These are phyloP conservation scores for Giardia muris DNA, from an alignment of 208 protist genomes.

Conservation along the genomic window DNA sequence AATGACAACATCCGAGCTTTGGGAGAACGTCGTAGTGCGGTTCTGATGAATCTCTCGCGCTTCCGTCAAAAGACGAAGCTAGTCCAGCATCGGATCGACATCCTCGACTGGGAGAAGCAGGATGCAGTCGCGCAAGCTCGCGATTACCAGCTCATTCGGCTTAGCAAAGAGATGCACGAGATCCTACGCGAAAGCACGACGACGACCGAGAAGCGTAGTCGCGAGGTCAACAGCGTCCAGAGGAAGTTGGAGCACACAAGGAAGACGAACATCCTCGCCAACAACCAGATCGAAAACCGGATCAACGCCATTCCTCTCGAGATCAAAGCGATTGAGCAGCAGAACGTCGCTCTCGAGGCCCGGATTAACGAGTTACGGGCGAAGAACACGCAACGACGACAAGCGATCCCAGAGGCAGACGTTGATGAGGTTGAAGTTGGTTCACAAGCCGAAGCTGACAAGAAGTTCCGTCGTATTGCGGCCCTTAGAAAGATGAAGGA, in stretches of 20 bases:
- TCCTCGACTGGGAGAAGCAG: not conserved
- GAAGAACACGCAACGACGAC: not conserved
- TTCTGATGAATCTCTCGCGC: not conserved
- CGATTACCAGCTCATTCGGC: not conserved
- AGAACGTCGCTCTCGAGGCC: not conserved
- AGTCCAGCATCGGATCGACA: not conserved
- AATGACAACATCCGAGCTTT: not conserved
- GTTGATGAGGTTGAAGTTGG: not conserved
- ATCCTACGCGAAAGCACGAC: not conserved
- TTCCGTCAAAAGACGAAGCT: not conserved
- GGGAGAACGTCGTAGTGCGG: not conserved
- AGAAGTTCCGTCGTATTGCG: slow-evolving; percentile 29
- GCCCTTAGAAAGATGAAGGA: slow-evolving; percentile 18
- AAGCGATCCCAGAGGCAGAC: slow-evolving; percentile 9
- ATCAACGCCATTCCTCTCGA: not conserved
- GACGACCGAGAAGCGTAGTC: not conserved
- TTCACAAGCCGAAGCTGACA: slow-evolving; percentile 5
- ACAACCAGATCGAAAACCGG: not conserved
- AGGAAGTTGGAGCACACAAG: slow-evolving; percentile 4
- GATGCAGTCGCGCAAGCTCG: slow-evolving; percentile 9
- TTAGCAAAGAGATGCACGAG: slow-evolving; percentile 24
- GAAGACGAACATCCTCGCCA: not conserved
- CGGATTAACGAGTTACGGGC: slow-evolving; percentile 3
- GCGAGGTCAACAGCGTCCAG: not conserved
- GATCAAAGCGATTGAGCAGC: not conserved